Evolutionary conservation across 2,329 filamentous ascomycete species (phyloP), one percentile per base, ranked within the genome.

Genomic region (Xylariomycetidae sp.): DNA sequence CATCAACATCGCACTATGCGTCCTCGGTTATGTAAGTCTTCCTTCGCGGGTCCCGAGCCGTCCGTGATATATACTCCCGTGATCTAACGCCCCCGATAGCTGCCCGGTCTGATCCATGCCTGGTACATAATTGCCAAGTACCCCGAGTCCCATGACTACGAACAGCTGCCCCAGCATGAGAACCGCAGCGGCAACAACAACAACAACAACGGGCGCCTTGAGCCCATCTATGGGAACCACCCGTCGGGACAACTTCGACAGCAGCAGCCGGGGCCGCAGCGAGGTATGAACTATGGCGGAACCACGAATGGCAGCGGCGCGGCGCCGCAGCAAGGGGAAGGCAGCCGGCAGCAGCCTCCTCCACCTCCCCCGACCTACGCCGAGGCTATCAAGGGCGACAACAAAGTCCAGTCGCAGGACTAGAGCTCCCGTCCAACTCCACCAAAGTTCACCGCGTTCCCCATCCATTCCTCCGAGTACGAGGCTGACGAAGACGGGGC

Each of bases 101-200:
- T 97, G 40, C 90, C 90, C 14, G 90, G 90, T 41, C 82, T 97
- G 31, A 68, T 98, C 3, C 92, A 98, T 67, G 79, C 89, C 43
- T 97, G 92, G 90, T 98, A 97, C 73, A 94, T 97, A 63, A 96
- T 98, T 63, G 77, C 86, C 53, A 84, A 86, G 57, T 86, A 83
- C 60, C 92, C 92, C 38, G 90, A 96, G 25, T 71, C 81, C 38
- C 75, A 74, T 59, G 77, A 83, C 43, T 88, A 92, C 63, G 77
- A 86, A 48, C 64, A 69, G 31, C 59, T 85, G 25, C 63, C 74
- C 5, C 76, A 80, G 25, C 49, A 56, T 50, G 72, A 74, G 46
- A 64, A 67, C 48, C 68, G 73, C 47, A 28, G 30, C 20, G 36
- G 32, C 10, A 27, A 5, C 11, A n/a, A 14, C 15, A 6, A 20